Percentiles rank a stretch among this genome's conserved stretches.
These are phyloP conservation scores for Agaricales sp. DNA, from an alignment of 1,284 basidiomycete species.

Conservation along the genomic window DNA sequence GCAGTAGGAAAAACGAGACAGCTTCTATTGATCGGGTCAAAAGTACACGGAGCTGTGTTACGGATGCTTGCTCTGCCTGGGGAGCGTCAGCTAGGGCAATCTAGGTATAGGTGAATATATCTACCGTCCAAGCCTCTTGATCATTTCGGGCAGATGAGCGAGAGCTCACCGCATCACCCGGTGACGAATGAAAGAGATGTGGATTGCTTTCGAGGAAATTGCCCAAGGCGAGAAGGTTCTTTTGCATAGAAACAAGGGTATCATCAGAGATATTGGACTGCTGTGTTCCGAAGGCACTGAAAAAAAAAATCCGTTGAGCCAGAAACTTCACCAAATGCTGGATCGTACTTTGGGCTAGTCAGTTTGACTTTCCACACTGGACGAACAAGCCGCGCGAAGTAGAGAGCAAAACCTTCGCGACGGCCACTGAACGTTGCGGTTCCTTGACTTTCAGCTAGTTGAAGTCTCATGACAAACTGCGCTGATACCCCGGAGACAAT, in stretches of 20 bases:
- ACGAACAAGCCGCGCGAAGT: slow-evolving; percentile 77
- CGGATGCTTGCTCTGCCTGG: slow-evolving; percentile 75
- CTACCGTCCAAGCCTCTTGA: slow-evolving; percentile 78
- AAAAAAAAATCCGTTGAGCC: slow-evolving; percentile 10
- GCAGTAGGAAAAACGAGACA: slow-evolving; percentile 84
- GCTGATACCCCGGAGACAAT: slow-evolving; percentile 7
- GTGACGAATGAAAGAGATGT: slow-evolving; percentile 68
- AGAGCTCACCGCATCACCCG: slow-evolving; percentile 48
- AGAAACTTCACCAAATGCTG: slow-evolving; percentile 2
- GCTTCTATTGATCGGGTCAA: slow-evolving; percentile 83
- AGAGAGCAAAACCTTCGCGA: slow-evolving; percentile 83
- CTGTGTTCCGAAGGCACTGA: slow-evolving; percentile 35
- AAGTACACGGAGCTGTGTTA: slow-evolving; percentile 62
- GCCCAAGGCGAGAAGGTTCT: slow-evolving; percentile 69
- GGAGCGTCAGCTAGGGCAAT: slow-evolving; percentile 9
- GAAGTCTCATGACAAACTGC: slow-evolving; percentile 5
- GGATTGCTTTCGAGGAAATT: slow-evolving; percentile 71
- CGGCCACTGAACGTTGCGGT: slow-evolving; percentile 79
- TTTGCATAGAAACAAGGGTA: slow-evolving; percentile 60
- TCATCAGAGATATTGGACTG: slow-evolving; percentile 53
- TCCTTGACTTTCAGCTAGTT: slow-evolving; percentile 61
- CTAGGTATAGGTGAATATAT: too few species aligned
- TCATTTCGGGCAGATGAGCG: slow-evolving; percentile 46
- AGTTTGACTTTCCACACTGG: slow-evolving; percentile 85
- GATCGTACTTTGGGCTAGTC: slow-evolving; percentile 45